Percentiles rank a stretch among this genome's conserved stretches.
phyloP scores from a whole-genome alignment of 164 flowering plant genomes.

The Warburgia ugandensis region DNA sequence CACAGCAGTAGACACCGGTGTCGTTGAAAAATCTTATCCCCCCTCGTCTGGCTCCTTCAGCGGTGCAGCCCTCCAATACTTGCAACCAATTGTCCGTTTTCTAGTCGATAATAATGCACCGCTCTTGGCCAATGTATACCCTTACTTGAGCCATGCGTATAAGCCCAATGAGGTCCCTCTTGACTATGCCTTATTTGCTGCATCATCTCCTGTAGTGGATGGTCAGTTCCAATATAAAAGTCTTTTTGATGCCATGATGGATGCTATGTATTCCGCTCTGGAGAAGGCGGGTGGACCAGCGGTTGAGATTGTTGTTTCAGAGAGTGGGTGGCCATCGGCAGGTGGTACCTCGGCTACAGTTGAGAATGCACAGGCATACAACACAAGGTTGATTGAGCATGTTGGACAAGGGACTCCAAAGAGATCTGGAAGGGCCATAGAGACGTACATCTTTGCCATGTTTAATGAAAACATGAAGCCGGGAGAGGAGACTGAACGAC shows the following conservation, averaged over 20 bases:
- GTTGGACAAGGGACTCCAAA: constrained; percentile 5
- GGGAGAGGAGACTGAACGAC: not conserved
- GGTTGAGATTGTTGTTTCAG: constrained; percentile 4
- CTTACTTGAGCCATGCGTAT: constrained; percentile 4
- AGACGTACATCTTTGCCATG: too few species aligned
- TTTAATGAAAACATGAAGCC: not conserved
- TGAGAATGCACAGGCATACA: not conserved
- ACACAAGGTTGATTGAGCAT: not conserved
- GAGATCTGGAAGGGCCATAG: not conserved
- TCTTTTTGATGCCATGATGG: constrained; percentile 8
- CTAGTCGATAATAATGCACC: not conserved
- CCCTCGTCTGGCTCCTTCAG: constrained; percentile 5
- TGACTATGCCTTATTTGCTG: constrained; percentile 3
- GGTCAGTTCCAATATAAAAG: not conserved
- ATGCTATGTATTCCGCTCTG: constrained; percentile 7
- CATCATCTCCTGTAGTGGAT: not conserved
- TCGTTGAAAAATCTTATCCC: constrained; percentile 4
- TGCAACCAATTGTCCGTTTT: not conserved
- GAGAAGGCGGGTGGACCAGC: constrained; percentile 9
- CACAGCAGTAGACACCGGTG: not conserved
- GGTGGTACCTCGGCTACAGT: constrained; percentile 1
- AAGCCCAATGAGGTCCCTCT: not conserved
- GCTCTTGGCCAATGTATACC: constrained; percentile 2
- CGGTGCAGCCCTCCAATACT: too few species aligned
- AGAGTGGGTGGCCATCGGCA: constrained; percentile 10